These are phyloP conservation scores for Wickerhamiella kazuoi DNA, from an alignment of 805 yeast species.

Conservation along the genomic window DNA sequence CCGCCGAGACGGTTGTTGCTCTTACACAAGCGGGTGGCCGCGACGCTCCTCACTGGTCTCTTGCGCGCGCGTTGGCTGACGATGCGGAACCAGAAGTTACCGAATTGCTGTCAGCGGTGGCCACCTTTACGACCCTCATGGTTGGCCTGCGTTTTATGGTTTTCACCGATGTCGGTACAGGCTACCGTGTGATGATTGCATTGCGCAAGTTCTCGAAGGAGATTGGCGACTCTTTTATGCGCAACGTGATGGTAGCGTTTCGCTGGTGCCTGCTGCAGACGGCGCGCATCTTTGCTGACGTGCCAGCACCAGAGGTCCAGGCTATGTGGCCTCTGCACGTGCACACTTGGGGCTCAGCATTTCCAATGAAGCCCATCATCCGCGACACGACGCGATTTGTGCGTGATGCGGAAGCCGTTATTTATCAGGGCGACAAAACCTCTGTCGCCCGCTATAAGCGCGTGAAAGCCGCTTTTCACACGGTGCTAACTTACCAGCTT, in stretches of 20 bases:
- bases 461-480: background rate
- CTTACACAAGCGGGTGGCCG: background rate
- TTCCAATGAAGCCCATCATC: background rate
- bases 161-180: background rate
- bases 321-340: background rate
- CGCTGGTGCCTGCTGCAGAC: background rate
- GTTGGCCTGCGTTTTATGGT: background rate
- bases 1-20: background rate
- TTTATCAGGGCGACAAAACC: background rate
- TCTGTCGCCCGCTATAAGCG: background rate
- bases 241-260: background rate
- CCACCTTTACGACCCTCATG: background rate
- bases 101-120: background rate
- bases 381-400: background rate
- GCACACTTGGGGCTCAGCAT: background rate
- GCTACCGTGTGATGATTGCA: background rate
- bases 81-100: background rate
- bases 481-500: background rate
- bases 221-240: background rate
- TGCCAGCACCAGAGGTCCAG: background rate
- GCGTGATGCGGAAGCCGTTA: background rate
- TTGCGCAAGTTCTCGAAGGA: background rate
- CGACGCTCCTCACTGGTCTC: background rate
- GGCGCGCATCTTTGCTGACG: background rate
- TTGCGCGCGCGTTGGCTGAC: background rate